Evolutionary conservation across 148 eudicot genomes (phyloP).

Genomic region (Arctostaphylos glauca): DNA sequence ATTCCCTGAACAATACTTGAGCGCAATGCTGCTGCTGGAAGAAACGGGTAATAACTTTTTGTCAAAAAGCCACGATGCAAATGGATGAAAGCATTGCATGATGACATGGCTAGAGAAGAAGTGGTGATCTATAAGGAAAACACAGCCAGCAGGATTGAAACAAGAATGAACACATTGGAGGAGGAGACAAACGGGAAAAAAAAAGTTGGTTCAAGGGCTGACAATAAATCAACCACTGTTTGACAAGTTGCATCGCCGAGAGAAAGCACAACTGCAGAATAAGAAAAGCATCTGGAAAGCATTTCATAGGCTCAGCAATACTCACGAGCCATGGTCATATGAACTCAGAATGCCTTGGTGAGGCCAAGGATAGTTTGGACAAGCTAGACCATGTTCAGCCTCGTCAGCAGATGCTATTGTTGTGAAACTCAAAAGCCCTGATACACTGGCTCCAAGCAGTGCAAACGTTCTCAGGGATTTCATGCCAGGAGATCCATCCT

Average conservation of each 20-base stretch:
- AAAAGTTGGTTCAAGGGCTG: too few relatives aligned
- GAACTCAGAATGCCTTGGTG: constrained; percentile 90
- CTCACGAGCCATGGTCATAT: constrained; percentile 96
- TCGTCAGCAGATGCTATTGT: constrained; percentile 85
- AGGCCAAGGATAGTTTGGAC: constrained; percentile 95
- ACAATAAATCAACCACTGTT: background rate
- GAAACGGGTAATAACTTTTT: background rate
- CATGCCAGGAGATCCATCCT: constrained; percentile 58
- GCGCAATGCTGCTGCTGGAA: background rate
- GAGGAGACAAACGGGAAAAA: background rate
- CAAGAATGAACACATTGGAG: background rate
- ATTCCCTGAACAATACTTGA: background rate
- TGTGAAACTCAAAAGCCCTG: constrained; percentile 80
- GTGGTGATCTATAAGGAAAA: background rate
- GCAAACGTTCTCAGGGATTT: constrained; percentile 63
- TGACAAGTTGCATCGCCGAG: background rate
- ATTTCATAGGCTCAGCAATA: constrained; percentile 9
- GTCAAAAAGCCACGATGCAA: background rate
- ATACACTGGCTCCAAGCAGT: constrained; percentile 82
- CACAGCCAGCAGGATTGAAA: background rate
- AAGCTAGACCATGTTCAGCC: constrained; percentile 85
- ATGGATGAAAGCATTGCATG: background rate
- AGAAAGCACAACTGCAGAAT: background rate
- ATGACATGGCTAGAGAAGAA: background rate
- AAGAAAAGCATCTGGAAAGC: background rate